phyloP scores from a whole-genome alignment of 75 land plant species.

The Pinus albicaulis region DNA sequence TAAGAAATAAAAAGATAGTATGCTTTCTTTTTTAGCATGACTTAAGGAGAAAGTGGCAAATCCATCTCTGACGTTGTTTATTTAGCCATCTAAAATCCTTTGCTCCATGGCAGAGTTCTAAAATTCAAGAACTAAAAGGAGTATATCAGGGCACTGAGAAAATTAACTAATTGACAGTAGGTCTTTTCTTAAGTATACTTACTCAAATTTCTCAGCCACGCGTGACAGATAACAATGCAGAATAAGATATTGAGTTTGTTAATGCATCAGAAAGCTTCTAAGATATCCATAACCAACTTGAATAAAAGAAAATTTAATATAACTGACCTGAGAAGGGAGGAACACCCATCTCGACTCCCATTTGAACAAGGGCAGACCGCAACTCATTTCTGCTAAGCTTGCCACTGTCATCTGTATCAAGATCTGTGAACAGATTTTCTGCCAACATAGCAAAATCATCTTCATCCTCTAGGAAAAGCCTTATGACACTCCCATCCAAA shows the following conservation, averaged over 20 bases:
- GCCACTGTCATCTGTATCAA: conserved; percentile 73
- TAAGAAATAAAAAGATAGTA: too few relatives aligned
- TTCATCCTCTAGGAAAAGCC: conserved; percentile 66
- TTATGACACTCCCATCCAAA: conserved; percentile 61
- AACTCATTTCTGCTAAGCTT: conserved; percentile 61
- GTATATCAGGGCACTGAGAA: background rate
- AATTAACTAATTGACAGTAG: background rate
- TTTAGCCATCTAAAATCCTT: too few relatives aligned
- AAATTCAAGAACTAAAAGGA: too few relatives aligned
- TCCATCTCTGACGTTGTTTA: too few relatives aligned
- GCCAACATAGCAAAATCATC: conserved; percentile 93
- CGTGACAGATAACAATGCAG: background rate
- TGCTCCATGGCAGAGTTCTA: too few relatives aligned
- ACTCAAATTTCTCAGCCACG: background rate
- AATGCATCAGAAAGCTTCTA: background rate
- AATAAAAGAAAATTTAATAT: background rate
- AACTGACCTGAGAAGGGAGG: conserved; percentile 72
- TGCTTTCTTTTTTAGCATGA: too few relatives aligned
- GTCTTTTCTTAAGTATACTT: background rate
- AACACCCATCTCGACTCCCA: conserved; percentile 76
- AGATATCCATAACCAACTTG: background rate
- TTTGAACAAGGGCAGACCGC: conserved; percentile 52
- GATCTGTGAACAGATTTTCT: conserved; percentile 69
- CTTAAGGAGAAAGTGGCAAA: too few relatives aligned
- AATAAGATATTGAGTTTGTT: background rate